Base-by-base conservation (phyloP, 2,329 filamentous ascomycete genomes). In the Teratosphaeria zuluensis region DNA sequence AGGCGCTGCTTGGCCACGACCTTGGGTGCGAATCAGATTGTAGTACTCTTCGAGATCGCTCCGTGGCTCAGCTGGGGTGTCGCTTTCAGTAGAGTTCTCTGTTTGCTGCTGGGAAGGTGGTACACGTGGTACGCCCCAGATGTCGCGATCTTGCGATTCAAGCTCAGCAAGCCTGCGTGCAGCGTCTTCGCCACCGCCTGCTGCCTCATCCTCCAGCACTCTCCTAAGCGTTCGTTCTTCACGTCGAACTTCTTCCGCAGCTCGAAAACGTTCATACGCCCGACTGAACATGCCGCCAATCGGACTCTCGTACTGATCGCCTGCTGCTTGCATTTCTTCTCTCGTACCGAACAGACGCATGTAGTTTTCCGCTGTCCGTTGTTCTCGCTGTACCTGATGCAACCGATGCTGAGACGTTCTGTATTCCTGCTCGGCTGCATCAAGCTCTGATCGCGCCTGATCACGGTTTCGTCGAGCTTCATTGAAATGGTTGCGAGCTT, bases 241-340 rank as follows among this genome's bases (percentile, higher is more conserved):
- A 53, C 64, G 62, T 16, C 72, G 66, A 6, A 70, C 66, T 58
- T 70, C 70, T 60, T 79, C 77, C 0, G 76, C 76, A 55, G 70
- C 72, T 33, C 71, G 70, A 62, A 78, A 78, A 6, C 76, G 70
- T 19, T 74, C 73, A 59, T 68, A 71, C 1, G 77, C 77, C 54
- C 77, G 65, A 19, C 68, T 73, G 64, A 77, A 80, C 75, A 80
- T 76, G 60, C 72, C 71, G 19, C 75, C 73, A 12, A 80, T 74
- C 0, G 78, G 78, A n/a, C 74, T 77, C 58, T 77, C 73, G 62
- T 79, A 80, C 33, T 76, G 73, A 3, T 78, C 76, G n/a, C 72
- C 72, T 59, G 72, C 68, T 3, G 71, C 72, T n/a, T 75, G 67
- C 56, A 79, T 70, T 11, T 79, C 76, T 61, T 80, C 77, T 11